Evolutionary conservation across 2,329 filamentous ascomycete genomes (phyloP), one percentile per base, ranked within the genome.

Genomic region (Clarireedia homoeocarpa): DNA sequence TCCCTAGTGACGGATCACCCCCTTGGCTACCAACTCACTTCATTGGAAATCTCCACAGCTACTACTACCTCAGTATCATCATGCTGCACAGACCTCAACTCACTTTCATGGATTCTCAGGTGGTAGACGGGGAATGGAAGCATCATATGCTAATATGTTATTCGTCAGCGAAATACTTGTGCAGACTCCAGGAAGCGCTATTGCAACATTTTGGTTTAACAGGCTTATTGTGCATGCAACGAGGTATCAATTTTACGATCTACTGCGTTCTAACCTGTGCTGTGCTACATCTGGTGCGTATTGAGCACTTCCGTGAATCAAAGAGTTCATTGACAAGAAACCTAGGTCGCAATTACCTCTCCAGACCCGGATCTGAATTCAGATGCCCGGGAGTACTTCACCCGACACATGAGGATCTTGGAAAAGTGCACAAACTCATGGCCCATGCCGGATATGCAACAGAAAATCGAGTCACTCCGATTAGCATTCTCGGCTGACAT

Each of bases 171-270:
- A 95, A 94, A 71, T 82, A 81, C 42, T 78, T 97, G 51, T 96
- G 91, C 71, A 84, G 88, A 58, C 72, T 96, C 5, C 91, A 96
- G 67, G 92, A 97, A 72, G 86, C 86, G 2, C 83, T 95, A 38
- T 68, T 95, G 57, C 80, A 86, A 53, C 80, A 82, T 0, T 95
- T 85, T 70, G 89, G 91, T 2, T 75, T 96, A 58, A 81, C 81
- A 15, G 92, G 91, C 0, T 76, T 97, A 15, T 79, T 94, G 64
- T 95, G 86, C 72, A 96, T 96, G 92, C 86, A 92, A 66, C 82
- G 92, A 62, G 92, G 92, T 40, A 91, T 95, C 69, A 96, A 91
- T 71, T 97, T 96, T 67, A 90, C 89, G 5, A 90, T 97, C n/a
- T 97, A 97, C 67, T 84, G 86, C 55, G 84, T 96, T 26, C 75